Conservation (phyloP, 352 stramenopile species). For the Phytophthora aleatoria region DNA sequence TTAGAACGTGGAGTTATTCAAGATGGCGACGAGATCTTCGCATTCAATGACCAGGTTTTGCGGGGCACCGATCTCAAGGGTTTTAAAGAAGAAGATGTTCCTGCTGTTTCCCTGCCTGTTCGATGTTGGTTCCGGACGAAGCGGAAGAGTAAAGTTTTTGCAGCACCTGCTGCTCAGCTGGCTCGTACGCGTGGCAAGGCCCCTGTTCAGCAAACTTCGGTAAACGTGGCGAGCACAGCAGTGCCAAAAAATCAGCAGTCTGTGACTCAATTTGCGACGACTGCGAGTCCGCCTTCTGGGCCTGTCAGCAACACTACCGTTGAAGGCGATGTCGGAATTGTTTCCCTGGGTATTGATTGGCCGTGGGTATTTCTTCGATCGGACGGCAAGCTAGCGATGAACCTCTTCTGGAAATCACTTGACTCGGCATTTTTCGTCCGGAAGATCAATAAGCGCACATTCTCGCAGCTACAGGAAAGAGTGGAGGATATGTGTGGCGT, state of each 20-base stretch:
- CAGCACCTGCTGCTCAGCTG: neutral
- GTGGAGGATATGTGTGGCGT: conserved; percentile 45
- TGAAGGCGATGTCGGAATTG: conserved; percentile 11
- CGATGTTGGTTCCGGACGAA: conserved; percentile 68
- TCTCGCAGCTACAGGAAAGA: conserved; percentile 36
- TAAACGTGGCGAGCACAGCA: conserved; percentile 2
- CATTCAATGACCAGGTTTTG: conserved; percentile 61
- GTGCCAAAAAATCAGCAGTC: neutral
- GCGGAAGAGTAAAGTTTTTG: conserved; percentile 27
- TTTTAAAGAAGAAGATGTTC: conserved; percentile 46
- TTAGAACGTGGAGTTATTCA: conserved; percentile 57
- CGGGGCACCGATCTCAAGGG: conserved; percentile 27
- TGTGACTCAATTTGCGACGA: neutral
- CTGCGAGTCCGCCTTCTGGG: neutral
- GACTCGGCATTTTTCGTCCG: conserved; percentile 65
- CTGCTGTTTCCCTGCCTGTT: conserved; percentile 39
- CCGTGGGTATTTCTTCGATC: conserved; percentile 82
- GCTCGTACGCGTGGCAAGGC: neutral
- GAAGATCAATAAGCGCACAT: conserved; percentile 50
- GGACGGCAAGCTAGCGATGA: conserved; percentile 86
- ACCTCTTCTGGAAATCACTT: conserved; percentile 79
- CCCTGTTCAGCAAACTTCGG: neutral
- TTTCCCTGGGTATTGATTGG: conserved; percentile 62
- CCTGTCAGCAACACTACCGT: neutral
- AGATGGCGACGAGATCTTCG: conserved; percentile 66